Percentiles rank a stretch among this genome's conserved stretches.
Evolutionary conservation across 2,329 filamentous ascomycete genomes (phyloP).

Genomic region (Pseudogymnoascus sp.): DNA sequence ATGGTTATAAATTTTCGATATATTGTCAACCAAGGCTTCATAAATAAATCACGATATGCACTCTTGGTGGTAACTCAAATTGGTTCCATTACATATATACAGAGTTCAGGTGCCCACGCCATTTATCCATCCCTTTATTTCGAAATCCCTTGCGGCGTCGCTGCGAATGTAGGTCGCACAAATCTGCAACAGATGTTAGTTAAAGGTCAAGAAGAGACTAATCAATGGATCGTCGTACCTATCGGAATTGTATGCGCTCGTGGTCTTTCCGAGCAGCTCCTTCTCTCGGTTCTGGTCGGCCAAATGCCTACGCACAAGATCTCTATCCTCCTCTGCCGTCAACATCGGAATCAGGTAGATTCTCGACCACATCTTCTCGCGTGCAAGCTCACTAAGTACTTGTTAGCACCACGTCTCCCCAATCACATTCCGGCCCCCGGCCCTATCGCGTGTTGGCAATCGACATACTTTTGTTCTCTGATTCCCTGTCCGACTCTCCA

Average conservation of each 20-base stretch:
- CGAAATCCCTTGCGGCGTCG: constrained; percentile 47
- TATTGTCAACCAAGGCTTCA: constrained; percentile 6
- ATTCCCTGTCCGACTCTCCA: constrained; percentile 77
- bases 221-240: constrained; percentile 49
- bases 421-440: neutral
- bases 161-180: constrained; percentile 71
- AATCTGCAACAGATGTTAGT: constrained; percentile 45
- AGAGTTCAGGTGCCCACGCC: neutral
- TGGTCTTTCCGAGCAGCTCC: constrained; percentile 77
- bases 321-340: constrained; percentile 93
- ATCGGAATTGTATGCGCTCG: constrained; percentile 80
- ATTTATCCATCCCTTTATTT: neutral
- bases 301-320: constrained; percentile 78
- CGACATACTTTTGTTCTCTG: constrained; percentile 78
- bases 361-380: constrained; percentile 97
- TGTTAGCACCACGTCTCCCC: neutral
- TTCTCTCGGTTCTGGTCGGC: constrained; percentile 88
- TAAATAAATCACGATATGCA: neutral
- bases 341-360: constrained; percentile 91
- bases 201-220: constrained; percentile 8
- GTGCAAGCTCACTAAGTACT: constrained; percentile 70
- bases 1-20: constrained; percentile 1
- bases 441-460: neutral
- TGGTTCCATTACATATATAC: constrained; percentile 10
- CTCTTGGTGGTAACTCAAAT: constrained; percentile 2